Evolutionary conservation across 192 early-diverging fungal species (phyloP).

Genomic region (Mortierella antarctica): DNA sequence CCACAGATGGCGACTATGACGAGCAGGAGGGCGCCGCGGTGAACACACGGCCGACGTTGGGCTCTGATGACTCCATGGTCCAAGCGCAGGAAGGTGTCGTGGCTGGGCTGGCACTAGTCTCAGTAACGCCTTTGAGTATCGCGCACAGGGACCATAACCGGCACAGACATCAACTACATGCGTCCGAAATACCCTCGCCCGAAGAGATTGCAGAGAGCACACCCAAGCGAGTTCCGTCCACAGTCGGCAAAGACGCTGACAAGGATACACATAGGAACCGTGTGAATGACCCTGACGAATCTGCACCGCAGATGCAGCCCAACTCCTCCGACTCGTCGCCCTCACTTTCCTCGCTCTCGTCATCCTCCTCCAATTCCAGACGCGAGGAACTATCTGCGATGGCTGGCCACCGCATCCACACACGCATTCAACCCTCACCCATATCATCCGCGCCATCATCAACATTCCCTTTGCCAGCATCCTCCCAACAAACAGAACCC

Average conservation of each 20-base stretch:
- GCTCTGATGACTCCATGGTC: background rate
- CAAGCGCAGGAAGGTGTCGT: conserved; percentile 8
- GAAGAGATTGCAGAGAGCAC: too few species aligned
- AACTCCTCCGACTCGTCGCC: conserved; percentile 29
- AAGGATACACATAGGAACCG: background rate
- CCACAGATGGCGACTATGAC: background rate
- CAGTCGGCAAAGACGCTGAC: too few species aligned
- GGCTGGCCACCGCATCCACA: background rate
- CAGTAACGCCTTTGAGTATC: conserved; percentile 3
- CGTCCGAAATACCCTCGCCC: background rate
- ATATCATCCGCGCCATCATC: background rate
- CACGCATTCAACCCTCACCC: background rate
- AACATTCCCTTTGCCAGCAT: background rate
- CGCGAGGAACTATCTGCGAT: background rate
- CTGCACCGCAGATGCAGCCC: conserved; percentile 26
- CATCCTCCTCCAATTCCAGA: conserved; percentile 4
- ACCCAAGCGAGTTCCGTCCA: too few species aligned
- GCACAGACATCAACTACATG: background rate
- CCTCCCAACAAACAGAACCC: background rate
- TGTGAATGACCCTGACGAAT: background rate
- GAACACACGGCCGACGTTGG: background rate
- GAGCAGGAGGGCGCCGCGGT: background rate
- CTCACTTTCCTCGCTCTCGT: conserved; percentile 25
- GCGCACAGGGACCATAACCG: background rate
- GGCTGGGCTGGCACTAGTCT: conserved; percentile 16